Conservation (phyloP, 176 grass and related monocot genomes). For the Ensete glaucum region DNA sequence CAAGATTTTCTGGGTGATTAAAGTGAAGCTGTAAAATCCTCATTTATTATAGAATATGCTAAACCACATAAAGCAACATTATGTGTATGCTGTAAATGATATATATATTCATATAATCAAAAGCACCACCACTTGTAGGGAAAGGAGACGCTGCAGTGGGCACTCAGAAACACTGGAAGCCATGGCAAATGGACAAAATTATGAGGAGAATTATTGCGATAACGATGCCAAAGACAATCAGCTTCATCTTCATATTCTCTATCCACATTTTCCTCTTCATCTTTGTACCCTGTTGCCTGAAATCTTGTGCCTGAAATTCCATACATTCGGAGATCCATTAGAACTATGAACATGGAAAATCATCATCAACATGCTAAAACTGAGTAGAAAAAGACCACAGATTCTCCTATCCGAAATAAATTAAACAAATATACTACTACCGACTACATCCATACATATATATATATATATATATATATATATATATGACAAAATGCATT, state of each 20-base stretch:
- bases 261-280: slow-evolving; percentile 11
- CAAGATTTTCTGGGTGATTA: neutral
- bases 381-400: neutral
- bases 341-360: neutral
- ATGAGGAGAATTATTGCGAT: neutral
- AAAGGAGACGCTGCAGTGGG: neutral
- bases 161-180: neutral
- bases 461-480: too few species aligned
- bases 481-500: neutral
- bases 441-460: neutral
- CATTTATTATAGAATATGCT: too few species aligned
- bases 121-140: neutral
- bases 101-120: neutral
- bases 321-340: neutral
- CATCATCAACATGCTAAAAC: neutral
- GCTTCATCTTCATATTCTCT: slow-evolving; percentile 11
- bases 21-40: too few species aligned
- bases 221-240: slow-evolving; percentile 2
- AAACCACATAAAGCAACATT: neutral
- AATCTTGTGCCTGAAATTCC: slow-evolving; percentile 5
- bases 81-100: neutral
- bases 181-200: neutral
- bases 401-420: neutral
- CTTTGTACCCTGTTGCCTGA: slow-evolving; percentile 12
- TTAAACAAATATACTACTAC: neutral